Percentiles rank a stretch among this genome's conserved stretches.
phyloP scores from a whole-genome alignment of 2,329 filamentous ascomycete species.

The Clonostachys rhizophaga region DNA sequence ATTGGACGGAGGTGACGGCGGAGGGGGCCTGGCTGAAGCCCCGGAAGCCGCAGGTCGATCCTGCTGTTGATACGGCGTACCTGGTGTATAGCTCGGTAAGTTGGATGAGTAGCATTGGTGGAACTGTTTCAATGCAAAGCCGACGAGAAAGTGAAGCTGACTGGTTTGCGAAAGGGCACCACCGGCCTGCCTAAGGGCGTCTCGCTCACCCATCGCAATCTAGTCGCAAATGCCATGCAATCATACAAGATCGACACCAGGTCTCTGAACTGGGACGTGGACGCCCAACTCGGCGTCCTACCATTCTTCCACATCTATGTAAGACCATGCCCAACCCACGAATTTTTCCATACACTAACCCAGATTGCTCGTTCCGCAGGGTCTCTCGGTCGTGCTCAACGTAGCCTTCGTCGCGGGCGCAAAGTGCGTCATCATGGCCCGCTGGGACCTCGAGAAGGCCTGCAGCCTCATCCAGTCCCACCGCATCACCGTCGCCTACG shows the following conservation, averaged over 20 bases:
- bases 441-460: conserved; percentile 79
- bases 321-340: conserved; percentile 15
- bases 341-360: neutral
- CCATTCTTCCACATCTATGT: conserved; percentile 94
- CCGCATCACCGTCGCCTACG: conserved; percentile 71
- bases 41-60: conserved; percentile 51
- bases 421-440: conserved; percentile 63
- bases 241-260: conserved; percentile 44
- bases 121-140: neutral
- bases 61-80: conserved; percentile 72
- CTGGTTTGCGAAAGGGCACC: conserved; percentile 52
- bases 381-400: conserved; percentile 21
- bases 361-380: conserved; percentile 10
- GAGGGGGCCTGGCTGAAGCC: conserved; percentile 43
- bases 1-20: conserved; percentile 66
- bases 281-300: conserved; percentile 72
- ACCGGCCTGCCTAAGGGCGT: conserved; percentile 92
- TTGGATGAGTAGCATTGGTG: neutral
- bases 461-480: conserved; percentile 73
- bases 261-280: conserved; percentile 55
- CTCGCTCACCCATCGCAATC: conserved; percentile 77
- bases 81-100: conserved; percentile 72
- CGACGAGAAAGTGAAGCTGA: neutral
- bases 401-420: conserved; percentile 51
- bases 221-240: conserved; percentile 70